Evolutionary conservation across 805 yeast species (phyloP), one percentile per base, ranked within the genome.

Genomic region (Cyberlindnera japonica): DNA sequence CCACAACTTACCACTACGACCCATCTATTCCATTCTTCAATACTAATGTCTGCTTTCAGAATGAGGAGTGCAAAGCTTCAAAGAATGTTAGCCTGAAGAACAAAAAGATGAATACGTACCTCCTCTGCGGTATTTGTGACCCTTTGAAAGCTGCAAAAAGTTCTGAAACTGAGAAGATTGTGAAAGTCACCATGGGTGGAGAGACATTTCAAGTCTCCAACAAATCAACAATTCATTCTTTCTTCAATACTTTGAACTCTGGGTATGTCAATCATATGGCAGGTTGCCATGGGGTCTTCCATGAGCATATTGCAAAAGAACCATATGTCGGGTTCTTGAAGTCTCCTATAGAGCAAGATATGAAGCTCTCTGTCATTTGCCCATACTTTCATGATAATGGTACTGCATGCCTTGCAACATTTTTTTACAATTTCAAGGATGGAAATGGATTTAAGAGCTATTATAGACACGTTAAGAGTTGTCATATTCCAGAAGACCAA

Each of bases 81-180:
- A 37, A 38, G 11, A 38, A 38, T 8, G 36, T 24, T 14, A 15
- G 4, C 2, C 33, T 47, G 18, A 19, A 30, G 4, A 35, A 37
- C 5, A 29, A 26, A 12, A 49, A 49, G 38, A 28, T 22, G 8
- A 49, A 49, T 26, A 49, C 49, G 2, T 44, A 44, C 23, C 31
- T 42, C 14, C 14, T 47, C 16, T 49, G 53, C 20, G 49, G 50
- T 5, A 17, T 47, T 16, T 49, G 50, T 33, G 44, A 46, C 16
- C 49, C 50, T 3, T 43, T 47, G 16, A 12, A 21, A 6, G 27
- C 26, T 10, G 31, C 24, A 12, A 32, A 22, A 14, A 20, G 17
- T 8, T 10, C 21, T 10, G 24, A 24, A 30, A 44, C 31, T 14
- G 35, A 27, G 30, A 30, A n/a, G 5, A 22, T 14, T 7, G 17